phyloP scores from a whole-genome alignment of 2,329 filamentous ascomycete species.

The Pezizomycotina sp. region DNA sequence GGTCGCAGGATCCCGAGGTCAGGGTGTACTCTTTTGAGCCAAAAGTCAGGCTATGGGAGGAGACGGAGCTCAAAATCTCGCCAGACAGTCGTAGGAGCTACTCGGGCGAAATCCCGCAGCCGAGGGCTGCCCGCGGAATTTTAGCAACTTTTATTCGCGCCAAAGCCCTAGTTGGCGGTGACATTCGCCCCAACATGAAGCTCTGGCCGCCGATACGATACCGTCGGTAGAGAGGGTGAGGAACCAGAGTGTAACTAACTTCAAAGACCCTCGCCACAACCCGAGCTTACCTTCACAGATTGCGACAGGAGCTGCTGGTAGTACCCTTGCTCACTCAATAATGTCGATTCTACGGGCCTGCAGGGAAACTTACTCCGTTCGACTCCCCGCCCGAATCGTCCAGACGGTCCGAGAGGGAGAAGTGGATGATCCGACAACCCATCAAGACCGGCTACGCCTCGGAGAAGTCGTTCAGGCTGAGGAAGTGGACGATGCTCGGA shows the following conservation, averaged over 20 bases:
- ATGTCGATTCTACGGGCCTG: conserved; percentile 1
- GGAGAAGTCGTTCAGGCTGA: conserved; percentile 8
- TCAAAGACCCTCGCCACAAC: too few relatives aligned
- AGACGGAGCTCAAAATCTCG: conserved; percentile 18
- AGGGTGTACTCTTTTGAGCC: conserved; percentile 14
- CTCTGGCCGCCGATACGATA: conserved; percentile 23
- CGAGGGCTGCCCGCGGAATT: conserved; percentile 11
- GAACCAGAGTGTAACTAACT: conserved; percentile 12
- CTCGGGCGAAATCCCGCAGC: conserved; percentile 16
- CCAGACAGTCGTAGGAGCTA: conserved; percentile 18
- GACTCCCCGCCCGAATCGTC: not conserved
- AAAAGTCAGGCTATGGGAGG: conserved; percentile 17
- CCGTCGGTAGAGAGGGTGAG: conserved; percentile 18
- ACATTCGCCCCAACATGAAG: conserved; percentile 18
- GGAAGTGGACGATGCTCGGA: conserved; percentile 12
- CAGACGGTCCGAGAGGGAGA: conserved; percentile 7
- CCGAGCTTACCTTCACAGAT: too few relatives aligned
- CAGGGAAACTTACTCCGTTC: conserved; percentile 2
- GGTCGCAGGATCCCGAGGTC: conserved; percentile 18
- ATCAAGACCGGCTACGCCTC: conserved; percentile 1
- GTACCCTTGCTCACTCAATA: too few relatives aligned
- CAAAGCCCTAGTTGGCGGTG: conserved; percentile 13
- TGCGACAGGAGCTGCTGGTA: too few relatives aligned
- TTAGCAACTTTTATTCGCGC: conserved; percentile 16
- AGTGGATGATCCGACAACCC: conserved; percentile 7